phyloP scores from a whole-genome alignment of 495 filamentous ascomycete genomes.

The Talaromyces liani region DNA sequence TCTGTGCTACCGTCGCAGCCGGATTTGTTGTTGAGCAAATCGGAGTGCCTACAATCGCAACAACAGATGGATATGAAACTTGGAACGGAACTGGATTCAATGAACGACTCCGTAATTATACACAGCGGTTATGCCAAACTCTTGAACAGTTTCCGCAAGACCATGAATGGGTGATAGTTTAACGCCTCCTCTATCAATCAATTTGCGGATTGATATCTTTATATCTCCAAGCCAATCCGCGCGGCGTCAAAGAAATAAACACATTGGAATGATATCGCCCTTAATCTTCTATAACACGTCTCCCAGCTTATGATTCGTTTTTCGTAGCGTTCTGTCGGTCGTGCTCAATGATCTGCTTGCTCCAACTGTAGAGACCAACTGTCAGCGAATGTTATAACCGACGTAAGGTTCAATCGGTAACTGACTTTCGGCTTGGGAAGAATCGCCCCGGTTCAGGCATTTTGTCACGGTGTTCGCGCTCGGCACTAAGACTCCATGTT shows the following conservation, averaged over 20 bases:
- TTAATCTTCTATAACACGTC: not conserved
- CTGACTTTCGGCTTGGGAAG: slow-evolving; percentile 94
- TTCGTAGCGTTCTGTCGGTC: slow-evolving; percentile 55
- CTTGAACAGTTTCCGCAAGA: slow-evolving; percentile 38
- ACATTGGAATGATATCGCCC: slow-evolving; percentile 1
- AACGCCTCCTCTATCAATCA: slow-evolving; percentile 8
- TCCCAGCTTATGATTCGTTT: slow-evolving; percentile 42
- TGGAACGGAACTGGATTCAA: slow-evolving; percentile 67
- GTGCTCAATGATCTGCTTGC: slow-evolving; percentile 81
- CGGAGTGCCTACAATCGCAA: slow-evolving; percentile 61
- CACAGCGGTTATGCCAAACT: slow-evolving; percentile 39
- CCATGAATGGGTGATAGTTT: slow-evolving; percentile 39
- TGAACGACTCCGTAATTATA: slow-evolving; percentile 47
- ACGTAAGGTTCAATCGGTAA: slow-evolving; percentile 13
- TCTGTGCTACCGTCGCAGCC: slow-evolving; percentile 76
- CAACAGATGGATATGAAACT: slow-evolving; percentile 51
- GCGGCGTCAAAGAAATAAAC: slow-evolving; percentile 1
- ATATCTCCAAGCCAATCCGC: not conserved
- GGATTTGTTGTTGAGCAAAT: slow-evolving; percentile 94
- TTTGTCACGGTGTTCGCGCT: slow-evolving; percentile 67
- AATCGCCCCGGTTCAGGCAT: slow-evolving; percentile 86
- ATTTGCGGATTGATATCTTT: not conserved
- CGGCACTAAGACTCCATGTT: slow-evolving; percentile 74
- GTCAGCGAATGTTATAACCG: slow-evolving; percentile 10
- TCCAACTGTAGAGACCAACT: slow-evolving; percentile 59